A percentile compares a stretch with the other conserved stretches of the same genome.
phyloP scores from a whole-genome alignment of 2,329 filamentous ascomycete species.

The Lachnellula cervina region DNA sequence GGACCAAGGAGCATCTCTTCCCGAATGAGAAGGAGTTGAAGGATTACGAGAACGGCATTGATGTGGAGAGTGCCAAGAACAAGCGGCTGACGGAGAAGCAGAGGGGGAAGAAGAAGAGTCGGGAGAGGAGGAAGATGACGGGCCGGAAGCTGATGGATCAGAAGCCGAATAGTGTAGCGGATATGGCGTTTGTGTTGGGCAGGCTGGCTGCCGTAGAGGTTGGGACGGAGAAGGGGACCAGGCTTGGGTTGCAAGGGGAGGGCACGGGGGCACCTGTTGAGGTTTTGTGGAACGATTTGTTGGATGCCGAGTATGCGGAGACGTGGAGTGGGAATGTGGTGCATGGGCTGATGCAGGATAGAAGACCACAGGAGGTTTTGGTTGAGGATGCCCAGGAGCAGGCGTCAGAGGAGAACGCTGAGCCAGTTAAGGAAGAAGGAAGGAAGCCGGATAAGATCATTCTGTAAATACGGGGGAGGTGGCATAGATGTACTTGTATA shows the following conservation, averaged over 20 bases:
- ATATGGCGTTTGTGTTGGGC: slow-evolving; percentile 45
- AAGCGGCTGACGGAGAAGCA: background rate
- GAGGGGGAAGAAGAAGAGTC: background rate
- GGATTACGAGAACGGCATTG: background rate
- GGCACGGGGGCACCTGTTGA: slow-evolving; percentile 18
- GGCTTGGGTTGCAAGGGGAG: slow-evolving; percentile 17
- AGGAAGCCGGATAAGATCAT: background rate
- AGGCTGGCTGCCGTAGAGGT: slow-evolving; percentile 31
- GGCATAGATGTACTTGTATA: background rate
- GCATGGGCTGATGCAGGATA: slow-evolving; percentile 20
- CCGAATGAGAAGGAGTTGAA: slow-evolving; percentile 28
- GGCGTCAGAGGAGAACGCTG: background rate
- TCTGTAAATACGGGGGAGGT: background rate
- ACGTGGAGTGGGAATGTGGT: slow-evolving; percentile 33
- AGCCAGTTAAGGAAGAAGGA: background rate
- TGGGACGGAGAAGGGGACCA: slow-evolving; percentile 18
- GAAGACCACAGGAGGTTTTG: background rate
- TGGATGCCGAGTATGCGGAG: slow-evolving; percentile 35
- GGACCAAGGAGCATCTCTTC: slow-evolving; percentile 36
- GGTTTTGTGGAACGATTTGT: slow-evolving; percentile 33
- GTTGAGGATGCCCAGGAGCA: background rate
- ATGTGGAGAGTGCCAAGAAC: too few species aligned
- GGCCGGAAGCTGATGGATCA: slow-evolving; percentile 51
- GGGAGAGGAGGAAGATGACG: slow-evolving; percentile 36
- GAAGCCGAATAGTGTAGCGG: slow-evolving; percentile 55